Percentiles rank a stretch among this genome's conserved stretches.
Conservation (phyloP, 1,284 basidiomycete species). For the Moesziomyces sp. region DNA sequence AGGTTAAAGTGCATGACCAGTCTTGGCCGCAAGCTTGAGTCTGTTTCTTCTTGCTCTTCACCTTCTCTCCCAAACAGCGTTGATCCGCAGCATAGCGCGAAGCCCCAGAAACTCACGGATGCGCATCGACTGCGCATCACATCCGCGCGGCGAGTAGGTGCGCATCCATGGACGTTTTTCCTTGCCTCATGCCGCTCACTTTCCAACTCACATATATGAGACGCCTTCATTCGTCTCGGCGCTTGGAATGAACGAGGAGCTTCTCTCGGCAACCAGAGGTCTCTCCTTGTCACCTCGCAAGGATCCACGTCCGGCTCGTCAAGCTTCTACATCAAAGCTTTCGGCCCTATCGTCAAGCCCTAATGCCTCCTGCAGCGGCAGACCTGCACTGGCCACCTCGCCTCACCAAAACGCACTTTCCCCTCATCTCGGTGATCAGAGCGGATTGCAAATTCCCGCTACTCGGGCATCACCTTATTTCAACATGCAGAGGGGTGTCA, state of each 20-base stretch:
- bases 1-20: neutral
- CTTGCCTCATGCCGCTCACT: neutral
- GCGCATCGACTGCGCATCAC: too few species aligned
- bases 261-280: constrained; percentile 21
- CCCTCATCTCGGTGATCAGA: too few species aligned
- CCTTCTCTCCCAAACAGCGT: neutral
- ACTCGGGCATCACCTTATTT: neutral
- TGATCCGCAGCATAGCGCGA: too few species aligned
- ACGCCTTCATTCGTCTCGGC: neutral
- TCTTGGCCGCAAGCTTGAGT: neutral
- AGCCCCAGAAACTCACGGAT: too few species aligned
- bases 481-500: constrained; percentile 16
- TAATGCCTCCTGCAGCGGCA: neutral
- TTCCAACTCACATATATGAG: neutral
- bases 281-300: constrained; percentile 29
- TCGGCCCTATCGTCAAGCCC: neutral
- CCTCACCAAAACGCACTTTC: constrained; percentile 1
- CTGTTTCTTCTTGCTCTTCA: too few species aligned
- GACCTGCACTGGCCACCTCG: neutral
- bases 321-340: neutral
- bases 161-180: neutral
- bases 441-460: neutral
- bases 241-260: constrained; percentile 26
- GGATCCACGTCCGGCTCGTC: neutral
- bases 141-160: too few species aligned